These are phyloP conservation scores for Tinospora cordifolia DNA, from an alignment of 164 flowering plant genomes.

Conservation along the genomic window DNA sequence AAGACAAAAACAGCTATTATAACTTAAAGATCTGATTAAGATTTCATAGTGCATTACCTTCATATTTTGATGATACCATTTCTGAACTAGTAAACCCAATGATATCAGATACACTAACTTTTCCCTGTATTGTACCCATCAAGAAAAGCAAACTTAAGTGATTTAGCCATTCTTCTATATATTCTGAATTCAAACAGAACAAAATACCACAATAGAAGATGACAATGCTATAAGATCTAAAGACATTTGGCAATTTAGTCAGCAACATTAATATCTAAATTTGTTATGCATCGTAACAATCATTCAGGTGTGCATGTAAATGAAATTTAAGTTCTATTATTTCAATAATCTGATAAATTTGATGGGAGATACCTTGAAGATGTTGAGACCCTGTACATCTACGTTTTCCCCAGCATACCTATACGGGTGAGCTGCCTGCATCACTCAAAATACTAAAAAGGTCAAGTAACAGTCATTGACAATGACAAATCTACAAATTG, in stretches of 20 bases:
- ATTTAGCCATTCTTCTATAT: background rate
- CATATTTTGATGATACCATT: slow-evolving; percentile 51
- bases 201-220: background rate
- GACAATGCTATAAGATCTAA: background rate
- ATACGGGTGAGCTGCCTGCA: slow-evolving; percentile 56
- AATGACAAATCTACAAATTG: background rate
- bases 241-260: background rate
- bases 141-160: background rate
- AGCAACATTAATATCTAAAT: background rate
- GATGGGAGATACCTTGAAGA: slow-evolving; percentile 53
- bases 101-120: slow-evolving; percentile 73
- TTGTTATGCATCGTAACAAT: background rate
- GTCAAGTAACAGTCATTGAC: background rate
- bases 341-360: too few species aligned
- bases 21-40: background rate
- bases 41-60: slow-evolving; percentile 37
- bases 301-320: background rate
- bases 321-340: too few species aligned
- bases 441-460: slow-evolving; percentile 3
- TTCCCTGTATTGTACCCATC: slow-evolving; percentile 44
- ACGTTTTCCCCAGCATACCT: slow-evolving; percentile 74
- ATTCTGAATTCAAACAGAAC: background rate
- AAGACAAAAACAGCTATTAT: background rate
- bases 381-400: slow-evolving; percentile 58
- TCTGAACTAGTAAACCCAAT: slow-evolving; percentile 69